Evolutionary conservation across 495 filamentous ascomycete genomes (phyloP), one percentile per base, ranked within the genome.

Genomic region (Letharia columbiana): DNA sequence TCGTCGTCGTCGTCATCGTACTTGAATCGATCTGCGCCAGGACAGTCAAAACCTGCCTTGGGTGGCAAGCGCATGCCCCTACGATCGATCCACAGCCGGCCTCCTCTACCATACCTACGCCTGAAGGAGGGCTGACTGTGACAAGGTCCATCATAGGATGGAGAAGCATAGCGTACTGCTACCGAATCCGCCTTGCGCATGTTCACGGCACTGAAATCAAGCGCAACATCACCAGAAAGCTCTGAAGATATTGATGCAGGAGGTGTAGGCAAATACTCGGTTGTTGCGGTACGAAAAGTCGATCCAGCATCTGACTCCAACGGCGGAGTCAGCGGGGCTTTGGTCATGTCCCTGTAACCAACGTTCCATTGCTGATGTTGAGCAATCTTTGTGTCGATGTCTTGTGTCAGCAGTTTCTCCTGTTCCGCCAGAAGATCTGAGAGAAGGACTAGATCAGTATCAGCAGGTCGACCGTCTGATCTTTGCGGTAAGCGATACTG

Each of bases 331-430:
- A 95, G 80, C 42, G 92, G 92, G 60, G 87, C 86, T 71, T 84
- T 82, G 58, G 93, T 97, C 71, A 90, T 75, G 75, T 98, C 94
- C 61, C 91, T 80, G 78, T 88, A 91, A 66, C 87, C 86, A 72
- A 85, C 79, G 79, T 95, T 96, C 90, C 91, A 95, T 71, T 87
- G 87, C 70, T 86, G 83, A 77, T 96, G 92, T 76, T 91, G 89
- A 69, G 85, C 77, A 68, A 91, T 83, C 75, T 92, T 91, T 69
- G 84, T 79, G 70, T 92, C 88, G 72, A 96, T 90, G 71, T 91
- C 89, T 72, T 79, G 78, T 65, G 87, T 79, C 67, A 96, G 86
- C 59, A 86, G 82, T 69, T 89, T 91, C 71, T 94, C 88, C 72
- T 91, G 91, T 73, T 97, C 90, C 35, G 87, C 87, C 54, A 89